Evolutionary conservation across 108 stramenopile species (phyloP).

Genomic region (Chaetoceros tenuissimus): DNA sequence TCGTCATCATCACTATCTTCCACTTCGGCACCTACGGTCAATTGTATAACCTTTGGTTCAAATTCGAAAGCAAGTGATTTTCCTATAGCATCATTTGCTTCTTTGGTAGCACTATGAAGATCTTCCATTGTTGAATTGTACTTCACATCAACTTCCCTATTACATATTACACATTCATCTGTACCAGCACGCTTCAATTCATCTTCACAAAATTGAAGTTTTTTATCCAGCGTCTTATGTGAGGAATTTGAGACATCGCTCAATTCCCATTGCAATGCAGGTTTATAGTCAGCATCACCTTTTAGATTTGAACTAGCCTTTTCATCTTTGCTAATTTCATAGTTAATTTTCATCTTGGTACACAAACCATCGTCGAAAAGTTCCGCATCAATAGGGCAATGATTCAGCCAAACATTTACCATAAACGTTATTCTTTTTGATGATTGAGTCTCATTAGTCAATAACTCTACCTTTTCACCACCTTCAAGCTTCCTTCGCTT

Average conservation of each 20-base stretch:
- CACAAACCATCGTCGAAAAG: conserved; percentile 60
- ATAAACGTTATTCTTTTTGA: conserved; percentile 68
- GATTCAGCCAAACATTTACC: conserved; percentile 90
- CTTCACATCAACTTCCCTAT: conserved; percentile 40
- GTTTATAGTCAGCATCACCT: neutral
- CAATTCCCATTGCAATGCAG: neutral
- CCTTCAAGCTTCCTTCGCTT: neutral
- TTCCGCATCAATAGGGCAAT: conserved; percentile 64
- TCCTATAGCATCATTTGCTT: neutral
- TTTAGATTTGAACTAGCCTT: neutral
- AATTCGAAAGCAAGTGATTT: neutral
- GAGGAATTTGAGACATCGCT: neutral
- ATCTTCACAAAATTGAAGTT: too few relatives aligned
- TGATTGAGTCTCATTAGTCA: neutral
- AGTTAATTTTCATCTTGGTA: conserved; percentile 45
- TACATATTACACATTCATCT: conserved; percentile 67
- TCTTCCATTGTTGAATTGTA: conserved; percentile 60
- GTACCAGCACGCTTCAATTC: conserved; percentile 46
- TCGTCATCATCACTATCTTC: neutral
- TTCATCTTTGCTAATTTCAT: conserved; percentile 6
- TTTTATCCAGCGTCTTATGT: neutral
- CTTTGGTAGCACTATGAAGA: conserved; percentile 3
- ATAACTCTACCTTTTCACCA: neutral
- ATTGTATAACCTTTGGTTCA: neutral
- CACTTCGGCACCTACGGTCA: neutral